Evolutionary conservation across 768 basidiomycete genomes (phyloP), one percentile per base, ranked within the genome.

Genomic region (Podaxis rugospora): DNA sequence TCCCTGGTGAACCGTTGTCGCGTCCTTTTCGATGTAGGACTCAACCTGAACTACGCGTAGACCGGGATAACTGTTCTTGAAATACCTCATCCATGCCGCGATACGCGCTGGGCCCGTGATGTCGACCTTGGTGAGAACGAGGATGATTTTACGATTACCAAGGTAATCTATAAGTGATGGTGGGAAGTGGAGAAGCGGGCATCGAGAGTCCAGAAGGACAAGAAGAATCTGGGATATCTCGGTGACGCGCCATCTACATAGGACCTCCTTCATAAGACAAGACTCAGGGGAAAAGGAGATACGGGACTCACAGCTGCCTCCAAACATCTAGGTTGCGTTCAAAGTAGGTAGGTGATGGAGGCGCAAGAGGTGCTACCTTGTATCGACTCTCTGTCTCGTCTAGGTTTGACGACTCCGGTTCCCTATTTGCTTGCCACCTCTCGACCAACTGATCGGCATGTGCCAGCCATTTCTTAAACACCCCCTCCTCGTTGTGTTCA

Each of bases 271-370:
- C 63, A 62, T 63, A 21, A 70, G 44, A 59, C 51, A 58, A 25
- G 18, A 32, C 25, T 37, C 21, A 53, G 7, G 32, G 32, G 32
- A 32, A 32, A 35, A 51, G 51, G 51, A 51, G 37, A 61, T 39
- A 55, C 2, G 36, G 16, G 6, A 80, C 89, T 66, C 72, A 92
- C 86, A 98, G 75, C 75, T 98, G 96, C 64, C 95, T 76, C 95
- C 95, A 98, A 13, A 97, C 94, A 69, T 97, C 92, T 49, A 97
- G 67, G 71, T 98, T 97, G 44, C 91, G 82, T 73, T 97, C 95
- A 71, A 86, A 97, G 72, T 88, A 87, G 0, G 89, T 87, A 1
- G 89, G 86, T 3, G 91, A 89, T 47, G 76, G 74, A 9, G 85
- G 86, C 81, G 87, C 78, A 28, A 65, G 51, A 16, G 52, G 49